phyloP scores from a whole-genome alignment of 2,329 filamentous ascomycete genomes.

The Alternaria incomplexa region DNA sequence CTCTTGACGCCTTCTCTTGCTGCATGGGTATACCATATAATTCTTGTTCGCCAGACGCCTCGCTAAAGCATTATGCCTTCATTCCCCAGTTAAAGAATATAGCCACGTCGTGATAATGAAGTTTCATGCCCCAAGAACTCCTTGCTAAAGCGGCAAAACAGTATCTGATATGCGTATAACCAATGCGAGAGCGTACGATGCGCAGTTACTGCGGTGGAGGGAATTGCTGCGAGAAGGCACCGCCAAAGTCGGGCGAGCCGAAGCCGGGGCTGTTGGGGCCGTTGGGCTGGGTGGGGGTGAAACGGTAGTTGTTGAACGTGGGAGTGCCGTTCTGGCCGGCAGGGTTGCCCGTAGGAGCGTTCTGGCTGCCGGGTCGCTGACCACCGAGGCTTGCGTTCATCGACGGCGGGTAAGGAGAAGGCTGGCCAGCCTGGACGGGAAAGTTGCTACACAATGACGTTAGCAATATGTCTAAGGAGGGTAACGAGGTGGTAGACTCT shows the following conservation, averaged over 20 bases:
- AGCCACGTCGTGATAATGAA: slow-evolving; percentile 1
- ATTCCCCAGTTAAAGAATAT: slow-evolving; percentile 3
- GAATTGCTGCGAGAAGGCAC: slow-evolving; percentile 20
- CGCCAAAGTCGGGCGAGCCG: slow-evolving; percentile 7
- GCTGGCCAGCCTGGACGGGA: not conserved
- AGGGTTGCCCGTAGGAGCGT: not conserved
- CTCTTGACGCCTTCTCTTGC: slow-evolving; percentile 4
- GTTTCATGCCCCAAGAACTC: slow-evolving; percentile 7
- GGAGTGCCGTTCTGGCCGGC: not conserved
- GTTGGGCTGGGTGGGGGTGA: slow-evolving; percentile 2
- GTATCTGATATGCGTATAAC: slow-evolving; percentile 1
- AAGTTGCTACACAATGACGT: slow-evolving; percentile 1
- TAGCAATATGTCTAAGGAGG: not conserved
- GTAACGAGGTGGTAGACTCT: slow-evolving; percentile 1
- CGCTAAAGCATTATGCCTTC: slow-evolving; percentile 12
- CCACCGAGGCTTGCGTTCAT: slow-evolving; percentile 2
- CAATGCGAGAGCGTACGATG: not conserved
- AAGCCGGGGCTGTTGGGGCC: slow-evolving; percentile 8
- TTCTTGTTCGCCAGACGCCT: slow-evolving; percentile 18
- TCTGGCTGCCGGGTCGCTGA: not conserved
- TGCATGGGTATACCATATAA: slow-evolving; percentile 8
- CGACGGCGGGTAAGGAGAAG: slow-evolving; percentile 7
- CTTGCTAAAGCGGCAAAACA: slow-evolving; percentile 14
- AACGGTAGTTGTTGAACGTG: not conserved
- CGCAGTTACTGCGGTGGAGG: slow-evolving; percentile 5